Percentiles rank a stretch among this genome's conserved stretches.
These are phyloP conservation scores for Pyronema domesticum DNA, from an alignment of 495 filamentous ascomycete genomes.

Conservation along the genomic window DNA sequence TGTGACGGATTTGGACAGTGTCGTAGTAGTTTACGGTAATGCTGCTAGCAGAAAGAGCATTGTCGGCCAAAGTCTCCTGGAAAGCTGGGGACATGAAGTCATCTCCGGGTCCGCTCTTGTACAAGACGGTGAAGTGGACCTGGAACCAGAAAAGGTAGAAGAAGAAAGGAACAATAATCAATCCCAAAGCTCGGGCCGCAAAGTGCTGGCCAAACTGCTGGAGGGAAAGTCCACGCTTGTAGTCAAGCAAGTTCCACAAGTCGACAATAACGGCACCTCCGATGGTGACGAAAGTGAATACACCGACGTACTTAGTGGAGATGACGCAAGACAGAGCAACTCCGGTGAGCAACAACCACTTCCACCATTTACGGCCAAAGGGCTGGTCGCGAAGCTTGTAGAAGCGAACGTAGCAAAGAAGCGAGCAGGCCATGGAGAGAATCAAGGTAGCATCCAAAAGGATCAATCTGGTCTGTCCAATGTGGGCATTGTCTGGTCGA, in stretches of 20 bases:
- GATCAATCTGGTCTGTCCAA: slow-evolving; percentile 90
- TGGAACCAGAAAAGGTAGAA: slow-evolving; percentile 99
- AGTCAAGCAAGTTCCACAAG: slow-evolving; percentile 82
- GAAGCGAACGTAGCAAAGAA: slow-evolving; percentile 89
- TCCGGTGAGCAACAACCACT: slow-evolving; percentile 91
- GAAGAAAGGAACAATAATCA: slow-evolving; percentile 83
- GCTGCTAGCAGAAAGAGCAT: slow-evolving; percentile 71
- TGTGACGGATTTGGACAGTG: slow-evolving; percentile 71
- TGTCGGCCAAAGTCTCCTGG: slow-evolving; percentile 90
- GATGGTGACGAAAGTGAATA: slow-evolving; percentile 94
- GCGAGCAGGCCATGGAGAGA: slow-evolving; percentile 82
- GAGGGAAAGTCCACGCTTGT: slow-evolving; percentile 64
- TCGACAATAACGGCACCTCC: slow-evolving; percentile 85
- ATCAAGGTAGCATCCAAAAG: slow-evolving; percentile 88
- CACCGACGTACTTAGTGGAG: slow-evolving; percentile 92
- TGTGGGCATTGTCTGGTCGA: slow-evolving; percentile 70
- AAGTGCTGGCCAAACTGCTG: slow-evolving; percentile 78
- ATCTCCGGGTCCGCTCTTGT: slow-evolving; percentile 78
- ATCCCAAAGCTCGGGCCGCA: slow-evolving; percentile 57
- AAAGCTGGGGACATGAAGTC: slow-evolving; percentile 98
- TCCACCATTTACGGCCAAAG: slow-evolving; percentile 96
- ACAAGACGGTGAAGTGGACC: slow-evolving; percentile 86
- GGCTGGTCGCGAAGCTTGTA: slow-evolving; percentile 86
- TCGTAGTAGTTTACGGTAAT: slow-evolving; percentile 81
- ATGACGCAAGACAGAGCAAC: slow-evolving; percentile 92